Evolutionary conservation across 768 basidiomycete genomes (phyloP).

Genomic region (Daedaleopsis sinensis): DNA sequence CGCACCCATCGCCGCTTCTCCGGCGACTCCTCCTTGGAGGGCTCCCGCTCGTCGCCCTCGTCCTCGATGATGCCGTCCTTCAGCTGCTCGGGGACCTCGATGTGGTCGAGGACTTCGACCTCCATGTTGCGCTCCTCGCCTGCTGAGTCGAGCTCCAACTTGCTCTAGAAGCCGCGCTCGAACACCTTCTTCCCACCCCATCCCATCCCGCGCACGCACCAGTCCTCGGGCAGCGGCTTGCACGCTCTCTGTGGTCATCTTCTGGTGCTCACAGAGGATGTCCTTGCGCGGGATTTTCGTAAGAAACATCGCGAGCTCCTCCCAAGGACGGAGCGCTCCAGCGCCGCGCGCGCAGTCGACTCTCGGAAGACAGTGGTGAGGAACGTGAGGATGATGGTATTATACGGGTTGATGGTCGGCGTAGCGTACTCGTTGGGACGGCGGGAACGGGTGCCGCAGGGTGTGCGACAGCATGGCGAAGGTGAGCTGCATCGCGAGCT

Average conservation of each 20-base stretch:
- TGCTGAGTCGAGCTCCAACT: constrained; percentile 30
- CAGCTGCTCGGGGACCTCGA: constrained; percentile 52
- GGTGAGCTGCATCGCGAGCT: constrained; percentile 74
- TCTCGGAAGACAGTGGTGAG: constrained; percentile 76
- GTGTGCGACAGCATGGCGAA: constrained; percentile 78
- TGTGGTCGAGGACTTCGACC: constrained; percentile 74
- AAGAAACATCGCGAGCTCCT: constrained; percentile 67
- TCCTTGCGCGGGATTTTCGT: constrained; percentile 55
- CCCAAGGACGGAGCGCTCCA: constrained; percentile 87
- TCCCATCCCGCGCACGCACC: constrained; percentile 94
- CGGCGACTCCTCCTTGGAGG: constrained; percentile 23
- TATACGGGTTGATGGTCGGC: constrained; percentile 79
- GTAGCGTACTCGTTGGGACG: constrained; percentile 58
- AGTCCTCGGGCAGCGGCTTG: constrained; percentile 84
- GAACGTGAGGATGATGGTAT: constrained; percentile 87
- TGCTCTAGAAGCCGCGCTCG: constrained; percentile 93
- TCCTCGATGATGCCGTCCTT: constrained; percentile 86
- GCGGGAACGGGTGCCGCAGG: constrained; percentile 63
- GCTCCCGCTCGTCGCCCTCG: constrained; percentile 59
- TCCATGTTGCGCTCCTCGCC: constrained; percentile 69
- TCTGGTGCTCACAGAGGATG: constrained; percentile 36
- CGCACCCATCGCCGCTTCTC: constrained; percentile 70
- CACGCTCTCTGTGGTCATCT: constrained; percentile 54
- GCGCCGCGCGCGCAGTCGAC: constrained; percentile 53
- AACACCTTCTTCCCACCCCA: constrained; percentile 92